Conservation (phyloP, 345 rosid species). For the Gossypium ekmanianum region DNA sequence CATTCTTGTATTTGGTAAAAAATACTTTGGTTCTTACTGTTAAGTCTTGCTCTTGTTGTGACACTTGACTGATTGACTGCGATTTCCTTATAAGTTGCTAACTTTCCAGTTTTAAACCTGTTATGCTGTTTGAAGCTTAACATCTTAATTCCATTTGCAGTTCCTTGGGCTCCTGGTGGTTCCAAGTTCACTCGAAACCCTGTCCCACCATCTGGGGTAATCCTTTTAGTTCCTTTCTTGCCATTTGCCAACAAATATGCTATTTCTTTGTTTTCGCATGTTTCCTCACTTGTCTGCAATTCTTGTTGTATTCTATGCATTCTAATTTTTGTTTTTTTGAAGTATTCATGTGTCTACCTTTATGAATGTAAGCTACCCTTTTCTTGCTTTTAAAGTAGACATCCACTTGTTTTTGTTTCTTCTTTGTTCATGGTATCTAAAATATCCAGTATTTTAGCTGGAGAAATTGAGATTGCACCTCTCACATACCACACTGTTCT, state of each 20-base stretch:
- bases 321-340: background rate
- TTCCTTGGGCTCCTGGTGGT: constrained; percentile 99
- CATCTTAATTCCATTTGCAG: constrained; percentile 41
- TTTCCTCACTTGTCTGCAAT: background rate
- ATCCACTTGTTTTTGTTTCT: background rate
- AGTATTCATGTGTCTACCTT: background rate
- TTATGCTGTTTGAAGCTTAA: constrained; percentile 6
- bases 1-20: background rate
- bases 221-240: background rate
- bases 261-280: constrained; percentile 4
- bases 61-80: background rate
- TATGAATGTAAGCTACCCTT: background rate
- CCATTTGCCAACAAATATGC: background rate
- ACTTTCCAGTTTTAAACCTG: background rate
- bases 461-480: background rate
- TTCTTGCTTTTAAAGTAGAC: background rate
- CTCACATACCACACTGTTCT: background rate
- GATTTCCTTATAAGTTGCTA: background rate
- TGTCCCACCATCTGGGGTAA: constrained; percentile 90
- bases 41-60: background rate
- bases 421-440: too few relatives aligned
- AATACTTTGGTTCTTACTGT: background rate
- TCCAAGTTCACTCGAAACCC: constrained; percentile 89
- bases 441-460: background rate
- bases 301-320: background rate